Evolutionary conservation across 495 filamentous ascomycete species (phyloP).

Genomic region (Lasiosphaeris hirsuta): DNA sequence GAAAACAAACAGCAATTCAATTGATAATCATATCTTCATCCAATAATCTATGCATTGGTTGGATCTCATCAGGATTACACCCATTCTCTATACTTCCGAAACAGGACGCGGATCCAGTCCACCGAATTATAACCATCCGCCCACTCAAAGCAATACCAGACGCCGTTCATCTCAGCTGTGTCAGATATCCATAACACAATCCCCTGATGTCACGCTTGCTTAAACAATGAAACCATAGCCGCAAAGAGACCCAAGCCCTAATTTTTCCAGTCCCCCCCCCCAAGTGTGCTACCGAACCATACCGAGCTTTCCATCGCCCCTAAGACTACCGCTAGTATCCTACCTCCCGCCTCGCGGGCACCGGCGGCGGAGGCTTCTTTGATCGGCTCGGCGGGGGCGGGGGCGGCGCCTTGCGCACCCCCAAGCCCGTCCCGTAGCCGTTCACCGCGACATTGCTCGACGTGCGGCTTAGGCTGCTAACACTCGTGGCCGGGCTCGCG

Average conservation of each 20-base stretch:
- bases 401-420: constrained; percentile 67
- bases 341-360: constrained; percentile 40
- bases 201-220: background rate
- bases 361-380: constrained; percentile 74
- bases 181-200: background rate
- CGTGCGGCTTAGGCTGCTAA: constrained; percentile 55
- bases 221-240: background rate
- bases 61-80: background rate
- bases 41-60: background rate
- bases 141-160: background rate
- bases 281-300: background rate
- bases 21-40: background rate
- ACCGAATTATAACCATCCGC: background rate
- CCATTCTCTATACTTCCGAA: background rate
- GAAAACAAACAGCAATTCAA: background rate
- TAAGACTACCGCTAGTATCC: constrained; percentile 25
- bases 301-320: background rate
- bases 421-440: constrained; percentile 36
- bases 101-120: constrained; percentile 9
- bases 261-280: background rate
- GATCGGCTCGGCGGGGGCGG: constrained; percentile 77
- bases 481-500: constrained; percentile 60
- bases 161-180: background rate
- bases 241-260: background rate
- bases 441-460: constrained; percentile 51